Percentiles rank a stretch among this genome's conserved stretches.
Evolutionary conservation across 2,329 filamentous ascomycete species (phyloP).

Genomic region (Drechslerella stenobrocha): DNA sequence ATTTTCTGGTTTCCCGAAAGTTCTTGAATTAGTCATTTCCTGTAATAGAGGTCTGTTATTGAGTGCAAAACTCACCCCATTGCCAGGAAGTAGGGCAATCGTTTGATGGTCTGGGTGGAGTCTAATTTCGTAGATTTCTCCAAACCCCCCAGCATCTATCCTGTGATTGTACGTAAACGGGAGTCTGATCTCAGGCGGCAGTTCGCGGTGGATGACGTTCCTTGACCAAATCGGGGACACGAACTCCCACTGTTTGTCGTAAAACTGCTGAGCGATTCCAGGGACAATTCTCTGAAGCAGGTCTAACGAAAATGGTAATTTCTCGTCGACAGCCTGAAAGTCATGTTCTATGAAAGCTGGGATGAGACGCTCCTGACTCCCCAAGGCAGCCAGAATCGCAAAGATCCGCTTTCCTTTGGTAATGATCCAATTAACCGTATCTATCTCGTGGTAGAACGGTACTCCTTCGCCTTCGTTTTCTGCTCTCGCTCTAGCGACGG

Average conservation of each 20-base stretch:
- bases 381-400: slow-evolving; percentile 13
- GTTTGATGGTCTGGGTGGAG: slow-evolving; percentile 24
- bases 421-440: slow-evolving; percentile 13
- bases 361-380: slow-evolving; percentile 13
- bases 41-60: background rate
- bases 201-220: slow-evolving; percentile 25
- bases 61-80: slow-evolving; percentile 6
- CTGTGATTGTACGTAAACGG: slow-evolving; percentile 12
- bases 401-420: slow-evolving; percentile 17
- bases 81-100: slow-evolving; percentile 7
- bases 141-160: slow-evolving; percentile 24
- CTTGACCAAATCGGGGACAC: slow-evolving; percentile 24
- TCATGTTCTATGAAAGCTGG: slow-evolving; percentile 13
- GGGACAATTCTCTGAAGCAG: slow-evolving; percentile 10
- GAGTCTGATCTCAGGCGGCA: slow-evolving; percentile 10
- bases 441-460: slow-evolving; percentile 14
- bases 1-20: slow-evolving; percentile 21
- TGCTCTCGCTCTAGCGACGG: background rate
- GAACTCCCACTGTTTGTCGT: slow-evolving; percentile 26
- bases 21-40: background rate
- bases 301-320: slow-evolving; percentile 11
- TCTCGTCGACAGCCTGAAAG: slow-evolving; percentile 22
- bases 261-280: slow-evolving; percentile 3
- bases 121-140: slow-evolving; percentile 26
- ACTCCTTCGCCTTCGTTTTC: slow-evolving; percentile 6